Percentiles rank a stretch among this genome's conserved stretches.
Evolutionary conservation across 192 early-diverging fungal genomes (phyloP).

Genomic region (Coemansia sp.): DNA sequence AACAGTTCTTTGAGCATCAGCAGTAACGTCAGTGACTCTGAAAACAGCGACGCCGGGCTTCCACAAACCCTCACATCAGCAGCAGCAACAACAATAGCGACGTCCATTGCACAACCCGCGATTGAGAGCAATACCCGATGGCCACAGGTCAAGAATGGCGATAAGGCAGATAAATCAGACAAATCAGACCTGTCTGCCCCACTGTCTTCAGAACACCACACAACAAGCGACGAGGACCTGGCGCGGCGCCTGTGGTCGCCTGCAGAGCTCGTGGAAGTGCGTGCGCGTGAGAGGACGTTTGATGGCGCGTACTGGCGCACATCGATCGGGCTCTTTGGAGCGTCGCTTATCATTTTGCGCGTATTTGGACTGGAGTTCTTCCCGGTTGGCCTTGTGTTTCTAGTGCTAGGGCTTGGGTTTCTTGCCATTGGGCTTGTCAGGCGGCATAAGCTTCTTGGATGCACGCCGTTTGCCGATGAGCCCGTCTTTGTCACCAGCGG

Average conservation of each 20-base stretch:
- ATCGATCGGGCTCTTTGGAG: conserved; percentile 47
- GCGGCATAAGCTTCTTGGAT: conserved; percentile 25
- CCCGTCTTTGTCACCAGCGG: conserved; percentile 45
- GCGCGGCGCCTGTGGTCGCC: conserved; percentile 40
- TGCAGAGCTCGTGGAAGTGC: conserved; percentile 52
- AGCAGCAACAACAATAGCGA: neutral
- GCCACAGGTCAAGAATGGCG: neutral
- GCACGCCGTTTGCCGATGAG: conserved; percentile 32
- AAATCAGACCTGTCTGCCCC: neutral
- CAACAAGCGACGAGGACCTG: conserved; percentile 9
- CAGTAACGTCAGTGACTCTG: neutral
- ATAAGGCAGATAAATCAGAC: neutral
- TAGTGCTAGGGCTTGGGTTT: conserved; percentile 45
- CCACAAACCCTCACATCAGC: conserved; percentile 1
- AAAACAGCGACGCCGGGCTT: neutral
- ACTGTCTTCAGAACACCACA: neutral
- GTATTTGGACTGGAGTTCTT: conserved; percentile 48
- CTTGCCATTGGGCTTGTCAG: conserved; percentile 49
- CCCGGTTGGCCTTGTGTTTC: conserved; percentile 51
- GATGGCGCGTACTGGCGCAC: conserved; percentile 56
- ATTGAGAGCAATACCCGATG: neutral
- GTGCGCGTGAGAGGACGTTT: conserved; percentile 53
- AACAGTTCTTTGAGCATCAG: neutral
- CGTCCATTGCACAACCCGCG: conserved; percentile 1
- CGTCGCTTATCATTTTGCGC: conserved; percentile 47